Base-by-base conservation (phyloP, 2,329 filamentous ascomycete genomes). In the Nigrospora osmanthi region DNA sequence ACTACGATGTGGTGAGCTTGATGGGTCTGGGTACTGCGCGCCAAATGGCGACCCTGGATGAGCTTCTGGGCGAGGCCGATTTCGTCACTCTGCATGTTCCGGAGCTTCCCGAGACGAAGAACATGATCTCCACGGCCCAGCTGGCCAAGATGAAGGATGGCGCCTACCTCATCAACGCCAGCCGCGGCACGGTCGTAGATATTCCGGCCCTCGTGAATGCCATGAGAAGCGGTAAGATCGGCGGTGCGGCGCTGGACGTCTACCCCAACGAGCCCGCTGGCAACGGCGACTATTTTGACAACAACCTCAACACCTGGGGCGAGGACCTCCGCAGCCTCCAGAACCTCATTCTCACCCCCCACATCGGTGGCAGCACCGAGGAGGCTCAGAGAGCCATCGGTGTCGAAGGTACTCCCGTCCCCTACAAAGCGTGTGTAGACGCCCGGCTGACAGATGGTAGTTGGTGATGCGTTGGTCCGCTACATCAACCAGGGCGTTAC, bases 401-500 rank as follows among this genome's bases (percentile, higher is more conserved):
- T 55, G 78, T 94, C 37, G 93, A 98, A 73, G 78, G 77, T 77
- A 65, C 52, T 15, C 37, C 35, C 12, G 14, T 15, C 11, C 32
- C 10, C 11, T 17, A 6, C 16, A 11, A 2, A 43, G 4, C 12
- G 15, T 3, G 16, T 15, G 13, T 35, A 11, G 19, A 7, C 15
- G 45, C 42, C 52, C 56, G 47, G 57, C 39, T 12, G 15, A 33
- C 32, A n/a, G 5, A 12, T 15, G 17, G 15, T 43, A 81, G 93
- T 98, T 47, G 82, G 80, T 52, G 85, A 93, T 40, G 87, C 90
- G 35, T 73, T 98, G 43, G 86, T 95, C 46, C 82, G 87, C 58
- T 98, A 97, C 65, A 93, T 97, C 63, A 98, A 97, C 70, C 89
- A 93, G 66, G 93, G 93, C 49, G 81, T 85, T 46, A 98, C 93